Conservation (phyloP, 2,329 filamentous ascomycete genomes). For the Penicillium sp. region DNA sequence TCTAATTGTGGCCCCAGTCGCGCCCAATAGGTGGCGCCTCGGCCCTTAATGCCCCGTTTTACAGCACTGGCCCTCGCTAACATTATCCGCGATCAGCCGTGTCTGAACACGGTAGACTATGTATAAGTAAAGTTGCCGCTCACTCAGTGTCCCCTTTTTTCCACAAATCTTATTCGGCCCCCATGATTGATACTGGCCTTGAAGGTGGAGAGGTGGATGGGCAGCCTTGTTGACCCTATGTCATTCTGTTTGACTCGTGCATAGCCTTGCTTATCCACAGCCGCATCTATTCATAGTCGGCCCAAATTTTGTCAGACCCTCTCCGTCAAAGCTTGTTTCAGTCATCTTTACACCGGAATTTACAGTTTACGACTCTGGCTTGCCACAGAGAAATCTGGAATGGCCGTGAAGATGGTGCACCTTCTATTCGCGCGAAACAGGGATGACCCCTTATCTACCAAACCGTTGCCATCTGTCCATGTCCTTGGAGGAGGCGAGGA, state of each 20-base stretch:
- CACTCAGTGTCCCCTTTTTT: not conserved
- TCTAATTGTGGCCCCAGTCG: not conserved
- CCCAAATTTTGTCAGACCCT: not conserved
- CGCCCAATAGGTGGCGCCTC: constrained; percentile 10
- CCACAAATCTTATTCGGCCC: not conserved
- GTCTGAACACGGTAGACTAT: not conserved
- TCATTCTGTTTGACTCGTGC: not conserved
- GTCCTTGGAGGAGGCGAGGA: constrained; percentile 1
- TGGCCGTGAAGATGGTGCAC: not conserved
- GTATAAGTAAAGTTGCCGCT: constrained; percentile 2
- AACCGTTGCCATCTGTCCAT: constrained; percentile 3
- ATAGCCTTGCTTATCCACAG: constrained; percentile 10
- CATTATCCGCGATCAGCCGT: constrained; percentile 1
- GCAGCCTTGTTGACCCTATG: not conserved
- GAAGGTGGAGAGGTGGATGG: constrained; percentile 1
- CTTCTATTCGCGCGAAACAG: not conserved
- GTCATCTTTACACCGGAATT: not conserved
- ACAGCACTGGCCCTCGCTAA: constrained; percentile 4
- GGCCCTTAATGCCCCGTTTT: constrained; percentile 12
- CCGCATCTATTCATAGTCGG: not conserved
- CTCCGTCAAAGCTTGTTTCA: not conserved
- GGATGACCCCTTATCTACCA: not conserved
- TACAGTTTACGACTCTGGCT: not conserved
- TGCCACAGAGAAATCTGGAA: not conserved
- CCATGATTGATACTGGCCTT: not conserved